phyloP scores from a whole-genome alignment of 768 basidiomycete species.

The Rhizopogon rudus region DNA sequence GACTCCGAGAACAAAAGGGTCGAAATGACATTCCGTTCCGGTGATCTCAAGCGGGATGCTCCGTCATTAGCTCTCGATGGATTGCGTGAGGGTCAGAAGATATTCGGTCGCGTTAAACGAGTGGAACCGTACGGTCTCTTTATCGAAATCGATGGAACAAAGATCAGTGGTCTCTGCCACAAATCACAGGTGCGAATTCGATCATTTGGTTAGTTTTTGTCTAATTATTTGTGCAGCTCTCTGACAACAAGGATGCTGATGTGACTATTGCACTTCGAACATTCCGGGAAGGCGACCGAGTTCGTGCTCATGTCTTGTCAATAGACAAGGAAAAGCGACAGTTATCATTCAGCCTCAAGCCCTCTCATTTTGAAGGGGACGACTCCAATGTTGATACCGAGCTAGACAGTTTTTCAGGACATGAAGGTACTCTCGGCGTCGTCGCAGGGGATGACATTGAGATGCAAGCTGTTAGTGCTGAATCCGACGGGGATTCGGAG shows the following conservation, averaged over 20 bases:
- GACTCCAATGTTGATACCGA: constrained; percentile 38
- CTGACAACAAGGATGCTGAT: constrained; percentile 83
- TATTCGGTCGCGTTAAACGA: constrained; percentile 73
- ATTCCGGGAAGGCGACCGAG: constrained; percentile 83
- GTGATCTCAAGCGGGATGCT: constrained; percentile 40
- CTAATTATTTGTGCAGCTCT: constrained; percentile 48
- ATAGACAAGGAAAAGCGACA: constrained; percentile 78
- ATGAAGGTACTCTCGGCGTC: constrained; percentile 25
- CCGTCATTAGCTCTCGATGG: constrained; percentile 43
- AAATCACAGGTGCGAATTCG: constrained; percentile 68
- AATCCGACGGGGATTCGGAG: constrained; percentile 5
- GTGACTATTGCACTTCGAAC: constrained; percentile 69
- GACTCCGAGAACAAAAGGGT: constrained; percentile 69
- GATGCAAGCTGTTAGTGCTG: constrained; percentile 21
- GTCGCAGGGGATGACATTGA: constrained; percentile 18
- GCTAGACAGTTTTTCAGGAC: constrained; percentile 25
- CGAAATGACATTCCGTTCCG: constrained; percentile 86
- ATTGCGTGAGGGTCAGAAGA: constrained; percentile 74
- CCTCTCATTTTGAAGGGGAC: constrained; percentile 75
- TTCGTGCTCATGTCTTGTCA: constrained; percentile 71
- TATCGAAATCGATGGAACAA: constrained; percentile 80
- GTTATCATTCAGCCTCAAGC: constrained; percentile 79
- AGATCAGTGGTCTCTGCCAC: constrained; percentile 88
- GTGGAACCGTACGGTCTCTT: constrained; percentile 92
- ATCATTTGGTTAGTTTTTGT: constrained; percentile 3